These are phyloP conservation scores for Phytophthora megakarya DNA, from an alignment of 352 stramenopile genomes.

Conservation along the genomic window DNA sequence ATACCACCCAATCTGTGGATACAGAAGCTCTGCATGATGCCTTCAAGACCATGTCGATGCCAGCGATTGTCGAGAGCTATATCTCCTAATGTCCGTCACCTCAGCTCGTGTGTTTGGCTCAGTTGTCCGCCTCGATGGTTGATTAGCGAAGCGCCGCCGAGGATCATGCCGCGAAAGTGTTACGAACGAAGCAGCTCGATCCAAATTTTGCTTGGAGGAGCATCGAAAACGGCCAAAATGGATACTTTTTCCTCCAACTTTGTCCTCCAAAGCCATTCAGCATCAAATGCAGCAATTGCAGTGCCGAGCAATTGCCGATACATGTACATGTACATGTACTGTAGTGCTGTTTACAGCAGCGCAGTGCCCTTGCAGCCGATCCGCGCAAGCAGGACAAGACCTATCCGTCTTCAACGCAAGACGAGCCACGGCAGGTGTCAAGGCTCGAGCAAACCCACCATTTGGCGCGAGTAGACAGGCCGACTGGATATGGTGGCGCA, in stretches of 20 bases:
- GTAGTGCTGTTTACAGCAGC: too few relatives aligned
- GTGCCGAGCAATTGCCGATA: neutral
- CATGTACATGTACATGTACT: neutral
- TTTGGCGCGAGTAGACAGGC: conserved; percentile 20
- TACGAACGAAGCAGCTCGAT: conserved; percentile 1
- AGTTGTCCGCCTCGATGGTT: neutral
- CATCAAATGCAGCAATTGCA: neutral
- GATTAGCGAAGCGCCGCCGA: conserved; percentile 5
- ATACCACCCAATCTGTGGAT: too few relatives aligned
- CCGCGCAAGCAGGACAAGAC: conserved; percentile 16
- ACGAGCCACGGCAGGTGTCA: conserved; percentile 12
- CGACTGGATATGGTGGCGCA: conserved; percentile 16
- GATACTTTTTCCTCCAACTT: too few relatives aligned
- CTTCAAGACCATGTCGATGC: neutral
- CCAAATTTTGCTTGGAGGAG: conserved; percentile 15
- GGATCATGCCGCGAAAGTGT: conserved; percentile 11
- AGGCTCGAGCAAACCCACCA: conserved; percentile 18
- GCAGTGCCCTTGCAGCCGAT: conserved; percentile 17
- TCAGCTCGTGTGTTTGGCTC: neutral
- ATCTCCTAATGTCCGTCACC: neutral
- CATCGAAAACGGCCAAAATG: conserved; percentile 1
- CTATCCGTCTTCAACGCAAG: conserved; percentile 15
- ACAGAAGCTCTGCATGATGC: too few relatives aligned
- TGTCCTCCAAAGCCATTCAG: conserved; percentile 2
- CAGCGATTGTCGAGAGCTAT: neutral